Conservation (phyloP, 371 early-diverging fungal species). For the Haplosporangium sp. region DNA sequence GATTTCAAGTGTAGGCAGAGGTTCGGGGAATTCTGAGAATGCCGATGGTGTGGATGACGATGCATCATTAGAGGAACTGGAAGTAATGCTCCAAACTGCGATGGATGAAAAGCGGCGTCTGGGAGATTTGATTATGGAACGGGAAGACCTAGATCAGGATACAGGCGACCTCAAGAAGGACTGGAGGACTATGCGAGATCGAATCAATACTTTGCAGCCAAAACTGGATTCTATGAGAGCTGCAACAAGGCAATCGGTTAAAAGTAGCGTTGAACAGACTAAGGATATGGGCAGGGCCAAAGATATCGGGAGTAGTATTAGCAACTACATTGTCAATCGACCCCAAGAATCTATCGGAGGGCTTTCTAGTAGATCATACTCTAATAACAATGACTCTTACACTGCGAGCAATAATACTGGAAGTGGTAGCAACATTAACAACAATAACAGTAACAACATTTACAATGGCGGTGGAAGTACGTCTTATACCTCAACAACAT, state of each 20-base stretch:
- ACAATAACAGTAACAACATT: not conserved
- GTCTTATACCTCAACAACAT: not conserved
- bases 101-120: constrained; percentile 46
- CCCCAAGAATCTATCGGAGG: not conserved
- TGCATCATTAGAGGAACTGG: constrained; percentile 35
- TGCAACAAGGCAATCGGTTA: not conserved
- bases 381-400: constrained; percentile 3
- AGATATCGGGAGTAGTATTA: not conserved
- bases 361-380: not conserved
- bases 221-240: constrained; percentile 13
- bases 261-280: not conserved
- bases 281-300: not conserved
- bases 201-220: constrained; percentile 28
- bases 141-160: constrained; percentile 20
- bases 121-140: constrained; percentile 37
- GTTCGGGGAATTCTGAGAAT: not conserved
- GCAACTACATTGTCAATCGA: not conserved
- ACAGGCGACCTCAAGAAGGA: constrained; percentile 19
- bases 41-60: constrained; percentile 13
- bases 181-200: constrained; percentile 33
- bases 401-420: not conserved
- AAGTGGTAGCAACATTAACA: not conserved
- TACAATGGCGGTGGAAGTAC: not conserved
- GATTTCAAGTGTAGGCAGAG: not conserved
- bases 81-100: constrained; percentile 42